A percentile compares a stretch with the other conserved stretches of the same genome.
These are phyloP conservation scores for Fusarium sarcochroum DNA, from an alignment of 2,329 filamentous ascomycete genomes.

Conservation along the genomic window DNA sequence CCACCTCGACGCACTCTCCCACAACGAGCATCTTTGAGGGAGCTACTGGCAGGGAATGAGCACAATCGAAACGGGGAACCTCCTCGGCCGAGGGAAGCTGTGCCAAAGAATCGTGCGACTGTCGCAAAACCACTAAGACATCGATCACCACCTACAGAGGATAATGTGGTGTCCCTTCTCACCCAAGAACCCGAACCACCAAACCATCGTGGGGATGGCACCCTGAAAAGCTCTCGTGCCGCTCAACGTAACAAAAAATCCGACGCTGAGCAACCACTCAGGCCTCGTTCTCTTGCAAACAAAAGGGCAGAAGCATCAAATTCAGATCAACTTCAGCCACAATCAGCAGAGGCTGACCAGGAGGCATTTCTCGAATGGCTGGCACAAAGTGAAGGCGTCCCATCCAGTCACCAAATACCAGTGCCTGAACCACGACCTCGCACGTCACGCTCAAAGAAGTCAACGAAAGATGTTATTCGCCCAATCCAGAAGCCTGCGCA, in stretches of 20 bases:
- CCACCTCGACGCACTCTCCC: constrained; percentile 26
- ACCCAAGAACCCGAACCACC: not conserved
- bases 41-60: constrained; percentile 34
- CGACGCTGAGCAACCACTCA: not conserved
- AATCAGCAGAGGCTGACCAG: not conserved
- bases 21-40: constrained; percentile 32
- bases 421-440: not conserved
- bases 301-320: not conserved
- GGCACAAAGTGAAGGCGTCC: constrained; percentile 11
- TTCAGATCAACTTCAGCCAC: not conserved
- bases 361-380: constrained; percentile 36
- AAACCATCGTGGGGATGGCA: not conserved
- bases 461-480: not conserved
- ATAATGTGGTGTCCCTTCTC: constrained; percentile 5
- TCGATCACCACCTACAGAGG: not conserved
- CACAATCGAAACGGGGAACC: constrained; percentile 8
- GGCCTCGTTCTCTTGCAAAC: not conserved
- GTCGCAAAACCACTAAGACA: not conserved
- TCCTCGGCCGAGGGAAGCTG: constrained; percentile 1
- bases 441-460: not conserved
- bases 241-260: not conserved
- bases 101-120: not conserved
- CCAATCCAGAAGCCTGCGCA: not conserved
- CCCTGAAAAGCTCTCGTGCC: not conserved
- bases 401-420: not conserved